Percentiles rank a stretch among this genome's conserved stretches.
Evolutionary conservation across 2,329 filamentous ascomycete species (phyloP).

Genomic region (Nemania abortiva): DNA sequence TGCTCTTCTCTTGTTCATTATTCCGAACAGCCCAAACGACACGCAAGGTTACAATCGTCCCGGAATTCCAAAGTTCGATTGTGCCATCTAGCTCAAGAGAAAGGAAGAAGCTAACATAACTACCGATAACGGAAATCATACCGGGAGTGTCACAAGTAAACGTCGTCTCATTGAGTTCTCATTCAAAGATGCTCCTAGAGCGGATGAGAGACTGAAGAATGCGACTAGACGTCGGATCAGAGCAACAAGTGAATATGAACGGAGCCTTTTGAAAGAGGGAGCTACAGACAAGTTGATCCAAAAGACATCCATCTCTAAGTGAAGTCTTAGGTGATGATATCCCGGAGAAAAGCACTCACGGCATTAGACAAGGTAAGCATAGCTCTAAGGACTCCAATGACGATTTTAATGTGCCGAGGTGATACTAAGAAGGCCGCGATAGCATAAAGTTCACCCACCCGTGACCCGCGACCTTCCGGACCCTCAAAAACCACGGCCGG

Average conservation of each 20-base stretch:
- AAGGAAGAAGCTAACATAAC: too few species aligned
- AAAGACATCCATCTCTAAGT: background rate
- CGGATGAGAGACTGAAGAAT: too few species aligned
- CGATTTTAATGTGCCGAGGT: background rate
- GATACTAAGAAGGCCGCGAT: background rate
- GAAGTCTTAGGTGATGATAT: background rate
- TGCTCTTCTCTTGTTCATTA: too few species aligned
- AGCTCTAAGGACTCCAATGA: background rate
- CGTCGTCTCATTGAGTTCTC: too few species aligned
- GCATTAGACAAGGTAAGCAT: background rate
- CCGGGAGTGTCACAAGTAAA: too few species aligned
- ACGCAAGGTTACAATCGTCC: too few species aligned
- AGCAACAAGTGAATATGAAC: background rate
- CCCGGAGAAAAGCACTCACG: background rate
- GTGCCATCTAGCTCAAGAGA: too few species aligned
- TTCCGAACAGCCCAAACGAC: too few species aligned
- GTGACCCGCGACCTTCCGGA: too few species aligned
- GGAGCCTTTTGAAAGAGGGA: background rate
- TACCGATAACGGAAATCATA: too few species aligned
- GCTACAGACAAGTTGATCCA: background rate
- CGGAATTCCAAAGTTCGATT: too few species aligned
- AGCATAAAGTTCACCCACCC: background rate
- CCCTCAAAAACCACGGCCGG: background rate
- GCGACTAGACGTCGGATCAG: background rate
- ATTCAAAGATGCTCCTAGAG: too few species aligned